phyloP scores from a whole-genome alignment of 106 monocot genomes.

The Vanilla planifolia region DNA sequence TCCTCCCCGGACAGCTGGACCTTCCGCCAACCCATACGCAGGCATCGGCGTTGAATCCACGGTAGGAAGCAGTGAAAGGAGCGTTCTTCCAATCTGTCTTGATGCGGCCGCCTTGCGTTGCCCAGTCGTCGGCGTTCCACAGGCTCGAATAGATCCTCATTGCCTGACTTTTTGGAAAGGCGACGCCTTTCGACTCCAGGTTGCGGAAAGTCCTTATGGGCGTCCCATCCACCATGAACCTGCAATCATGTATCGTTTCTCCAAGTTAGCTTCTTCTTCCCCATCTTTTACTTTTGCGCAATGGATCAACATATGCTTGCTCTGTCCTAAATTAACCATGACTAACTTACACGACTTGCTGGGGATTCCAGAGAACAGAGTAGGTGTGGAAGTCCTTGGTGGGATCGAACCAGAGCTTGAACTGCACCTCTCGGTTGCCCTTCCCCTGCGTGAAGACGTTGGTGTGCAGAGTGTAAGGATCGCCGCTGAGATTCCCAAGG shows the following conservation, averaged over 20 bases:
- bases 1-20: background rate
- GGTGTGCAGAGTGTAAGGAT: conserved; percentile 62
- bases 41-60: conserved; percentile 8
- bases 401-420: conserved; percentile 65
- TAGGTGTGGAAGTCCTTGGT: conserved; percentile 49
- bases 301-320: background rate
- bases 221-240: conserved; percentile 17
- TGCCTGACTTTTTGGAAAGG: conserved; percentile 9
- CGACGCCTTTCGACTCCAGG: background rate
- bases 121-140: conserved; percentile 25
- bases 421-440: conserved; percentile 46
- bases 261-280: background rate
- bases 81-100: conserved; percentile 21
- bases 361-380: conserved; percentile 49
- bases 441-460: conserved; percentile 51
- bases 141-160: conserved; percentile 22
- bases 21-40: conserved; percentile 2
- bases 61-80: conserved; percentile 23
- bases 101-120: conserved; percentile 16
- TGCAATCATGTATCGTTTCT: background rate
- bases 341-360: conserved; percentile 23
- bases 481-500: conserved; percentile 40
- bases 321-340: no score
- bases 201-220: conserved; percentile 17
- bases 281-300: background rate